Base-by-base conservation (phyloP, 2,329 filamentous ascomycete genomes). In the Ceratocystis cubensis region DNA sequence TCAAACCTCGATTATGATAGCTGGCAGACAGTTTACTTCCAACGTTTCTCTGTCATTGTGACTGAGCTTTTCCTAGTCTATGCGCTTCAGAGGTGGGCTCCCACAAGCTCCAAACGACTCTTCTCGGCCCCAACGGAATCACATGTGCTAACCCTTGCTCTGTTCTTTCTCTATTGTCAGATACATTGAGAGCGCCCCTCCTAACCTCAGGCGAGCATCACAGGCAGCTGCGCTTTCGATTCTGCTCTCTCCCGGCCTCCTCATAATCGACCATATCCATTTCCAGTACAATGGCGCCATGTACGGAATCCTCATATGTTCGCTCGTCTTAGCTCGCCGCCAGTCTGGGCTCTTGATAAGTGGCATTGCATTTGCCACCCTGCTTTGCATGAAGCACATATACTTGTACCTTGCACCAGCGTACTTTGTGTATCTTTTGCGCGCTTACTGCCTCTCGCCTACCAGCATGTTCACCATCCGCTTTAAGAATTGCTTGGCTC, bases 261-360 rank as follows among this genome's bases (percentile, higher is more conserved):
- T 99, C 68, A 95, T 99, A 74, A 97, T 99, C 75, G 94, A 99
- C 73, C 94, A 99, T 75, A 93, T 96, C 70, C 92, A 96, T 75
- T 99, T 99, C 75, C 94, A 99, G 79, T 99, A 99, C 79, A 99
- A 99, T 78, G 93, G 94, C 50, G 91, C 92, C 77, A 85, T 99
- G 77, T 99, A 97, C 74, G 94, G 94, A 46, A 79, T 97, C 56
- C 80, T 99, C 63, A 83, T 97, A 46, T 80, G 93, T 65, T 97
- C 94, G 1, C 81, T 99, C 61, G 88, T 95, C 1, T 78, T 95
- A 68, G 91, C 91, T 5, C 86, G 90, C 63, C 84, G 87, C 71
- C 84, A 83, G 72, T 87, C 87, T 2, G 88, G 88, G 0, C 79
- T 94, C 44, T 81, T 97, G 13, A 79, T 80, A 59, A 94, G 91